Evolutionary conservation across 2,329 filamentous ascomycete species (phyloP), one percentile per base, ranked within the genome.

Genomic region (Akanthomyces uredinophilus): DNA sequence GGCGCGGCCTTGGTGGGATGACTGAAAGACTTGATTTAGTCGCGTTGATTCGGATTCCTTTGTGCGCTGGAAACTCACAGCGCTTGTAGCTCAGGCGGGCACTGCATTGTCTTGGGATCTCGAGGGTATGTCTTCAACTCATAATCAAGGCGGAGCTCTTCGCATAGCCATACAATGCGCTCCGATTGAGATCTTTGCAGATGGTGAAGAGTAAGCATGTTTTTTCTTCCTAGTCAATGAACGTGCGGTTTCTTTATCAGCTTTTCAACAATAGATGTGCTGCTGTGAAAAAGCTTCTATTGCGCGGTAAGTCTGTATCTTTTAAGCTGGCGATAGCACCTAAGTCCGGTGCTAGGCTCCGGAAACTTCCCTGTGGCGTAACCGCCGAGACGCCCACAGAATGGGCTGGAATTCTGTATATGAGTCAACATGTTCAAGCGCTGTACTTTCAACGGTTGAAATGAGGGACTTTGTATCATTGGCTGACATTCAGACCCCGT

Each of bases 81-180:
- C 8, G 29, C 32, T 53, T 53, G 29, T 13, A 53, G 51, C 11
- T 53, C 51, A 1, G 51, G 51, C 4, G 51, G 51, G 13, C 51
- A 53, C n/a, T 39, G 35, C 32, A 41, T 41, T 11, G 51, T 53
- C 13, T 53, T 53, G 24, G 54, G 43, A 49, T 58, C 54, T 16
- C 54, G 54, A 13, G 27, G 41, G 43, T 58, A 49, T 16, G 43
- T 49, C 22, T 47, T 49, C 10, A 58, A 22, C 35, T 58, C 54
- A 39, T 58, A 58, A 7, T 58, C 27, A 7, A 49, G 20, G 29
- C 24, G 43, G 35, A 58, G 54, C 32, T 58, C 54, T 44, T 58
- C 54, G n/a, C 24, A 39, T 11, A 58, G 41, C 54, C 54, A 58
- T n/a, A 49, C 44, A 27, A 58, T 58, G 54, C 54, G 54, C 54